These are phyloP conservation scores for Solanum infundibuliforme DNA, from an alignment of 257 asterid species.

Conservation along the genomic window DNA sequence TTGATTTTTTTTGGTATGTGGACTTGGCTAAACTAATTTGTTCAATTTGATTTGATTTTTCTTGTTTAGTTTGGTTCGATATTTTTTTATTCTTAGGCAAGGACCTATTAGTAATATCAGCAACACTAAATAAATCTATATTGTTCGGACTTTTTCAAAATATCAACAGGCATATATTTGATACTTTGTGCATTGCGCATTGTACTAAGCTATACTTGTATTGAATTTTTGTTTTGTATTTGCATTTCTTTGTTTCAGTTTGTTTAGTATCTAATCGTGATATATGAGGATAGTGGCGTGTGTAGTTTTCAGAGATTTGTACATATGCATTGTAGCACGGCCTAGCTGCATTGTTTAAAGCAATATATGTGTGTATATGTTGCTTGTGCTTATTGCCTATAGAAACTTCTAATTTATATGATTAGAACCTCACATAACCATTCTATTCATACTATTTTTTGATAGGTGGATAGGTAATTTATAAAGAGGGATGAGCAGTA, in stretches of 20 bases:
- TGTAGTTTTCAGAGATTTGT: neutral
- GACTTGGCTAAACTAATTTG: too few species aligned
- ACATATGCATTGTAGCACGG: neutral
- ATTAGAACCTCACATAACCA: neutral
- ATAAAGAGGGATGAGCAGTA: too few species aligned
- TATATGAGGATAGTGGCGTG: neutral
- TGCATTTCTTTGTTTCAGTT: neutral
- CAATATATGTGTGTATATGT: neutral
- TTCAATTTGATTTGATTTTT: too few species aligned
- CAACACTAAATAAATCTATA: too few species aligned
- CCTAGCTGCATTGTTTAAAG: neutral
- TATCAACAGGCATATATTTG: too few species aligned
- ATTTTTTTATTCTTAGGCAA: too few species aligned
- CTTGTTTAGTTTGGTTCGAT: too few species aligned
- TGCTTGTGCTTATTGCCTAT: neutral
- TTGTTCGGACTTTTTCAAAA: too few species aligned
- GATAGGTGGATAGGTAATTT: too few species aligned
- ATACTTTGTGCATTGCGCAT: neutral
- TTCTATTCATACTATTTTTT: neutral
- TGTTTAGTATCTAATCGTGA: neutral
- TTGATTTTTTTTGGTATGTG: too few species aligned
- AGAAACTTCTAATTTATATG: neutral
- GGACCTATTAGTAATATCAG: too few species aligned
- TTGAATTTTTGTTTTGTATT: neutral
- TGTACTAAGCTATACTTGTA: neutral